phyloP scores from a whole-genome alignment of 176 grass and related monocot species.

The Musa acuminata region DNA sequence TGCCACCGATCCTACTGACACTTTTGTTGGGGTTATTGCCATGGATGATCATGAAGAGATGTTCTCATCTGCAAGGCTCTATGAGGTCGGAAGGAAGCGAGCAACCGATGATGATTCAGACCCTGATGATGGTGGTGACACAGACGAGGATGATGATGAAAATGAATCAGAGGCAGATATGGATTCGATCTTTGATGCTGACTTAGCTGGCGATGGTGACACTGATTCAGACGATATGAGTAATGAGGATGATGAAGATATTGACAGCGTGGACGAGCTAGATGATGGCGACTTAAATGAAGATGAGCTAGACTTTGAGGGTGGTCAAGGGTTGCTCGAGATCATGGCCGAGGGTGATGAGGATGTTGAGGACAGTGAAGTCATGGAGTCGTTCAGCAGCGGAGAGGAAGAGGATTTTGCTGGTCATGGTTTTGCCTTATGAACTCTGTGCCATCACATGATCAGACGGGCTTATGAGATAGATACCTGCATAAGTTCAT shows the following conservation, averaged over 20 bases:
- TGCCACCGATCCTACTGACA: constrained; percentile 66
- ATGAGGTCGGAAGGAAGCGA: constrained; percentile 77
- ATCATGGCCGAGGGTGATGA: constrained; percentile 47
- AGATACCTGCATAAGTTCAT: not conserved
- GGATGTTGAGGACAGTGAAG: constrained; percentile 41
- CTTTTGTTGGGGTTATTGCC: constrained; percentile 65
- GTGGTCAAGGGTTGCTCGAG: constrained; percentile 43
- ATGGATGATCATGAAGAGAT: constrained; percentile 94
- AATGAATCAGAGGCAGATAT: constrained; percentile 55
- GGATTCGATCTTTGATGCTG: constrained; percentile 26
- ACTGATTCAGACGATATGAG: constrained; percentile 59
- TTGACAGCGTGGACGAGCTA: constrained; percentile 49
- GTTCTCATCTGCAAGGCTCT: constrained; percentile 74
- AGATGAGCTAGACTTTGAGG: constrained; percentile 52
- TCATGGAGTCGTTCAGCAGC: constrained; percentile 55
- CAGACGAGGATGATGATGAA: constrained; percentile 62
- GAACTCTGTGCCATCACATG: not conserved
- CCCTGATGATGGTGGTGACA: constrained; percentile 75
- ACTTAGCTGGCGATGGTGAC: constrained; percentile 30
- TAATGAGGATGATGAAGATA: constrained; percentile 55
- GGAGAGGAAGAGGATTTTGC: constrained; percentile 43
- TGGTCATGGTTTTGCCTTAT: constrained; percentile 12
- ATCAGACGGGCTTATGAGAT: not conserved
- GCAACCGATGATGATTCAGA: constrained; percentile 91
- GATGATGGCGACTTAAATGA: constrained; percentile 46